Percentiles rank a stretch among this genome's conserved stretches.
Conservation (phyloP, 2,329 filamentous ascomycete genomes). For the Apiospora malaysiana region DNA sequence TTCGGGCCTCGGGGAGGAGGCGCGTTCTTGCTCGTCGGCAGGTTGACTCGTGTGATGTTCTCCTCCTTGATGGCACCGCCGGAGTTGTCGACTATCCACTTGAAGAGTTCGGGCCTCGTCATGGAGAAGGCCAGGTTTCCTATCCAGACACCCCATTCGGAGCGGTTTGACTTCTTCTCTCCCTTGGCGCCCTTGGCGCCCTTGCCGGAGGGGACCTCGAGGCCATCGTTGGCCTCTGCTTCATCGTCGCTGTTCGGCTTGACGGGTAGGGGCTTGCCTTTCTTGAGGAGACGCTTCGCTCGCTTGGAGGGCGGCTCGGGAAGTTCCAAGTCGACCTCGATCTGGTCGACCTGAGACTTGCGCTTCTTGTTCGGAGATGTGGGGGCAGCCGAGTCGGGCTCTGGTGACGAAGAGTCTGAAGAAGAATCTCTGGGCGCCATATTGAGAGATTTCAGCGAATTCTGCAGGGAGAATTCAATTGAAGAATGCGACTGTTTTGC, state of each 20-base stretch:
- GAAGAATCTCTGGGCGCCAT: conserved; percentile 26
- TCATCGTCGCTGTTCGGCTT: conserved; percentile 51
- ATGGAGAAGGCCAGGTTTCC: conserved; percentile 90
- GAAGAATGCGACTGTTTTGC: not conserved
- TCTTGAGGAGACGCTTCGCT: conserved; percentile 87
- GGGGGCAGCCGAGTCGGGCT: not conserved
- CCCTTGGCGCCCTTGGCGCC: conserved; percentile 35
- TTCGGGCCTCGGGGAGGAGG: conserved; percentile 33
- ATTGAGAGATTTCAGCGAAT: not conserved
- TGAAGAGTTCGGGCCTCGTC: conserved; percentile 75
- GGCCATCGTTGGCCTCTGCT: conserved; percentile 43
- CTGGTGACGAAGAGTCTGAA: conserved; percentile 2
- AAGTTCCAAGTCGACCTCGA: conserved; percentile 88
- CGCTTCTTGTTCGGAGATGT: conserved; percentile 64
- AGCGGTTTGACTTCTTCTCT: conserved; percentile 62
- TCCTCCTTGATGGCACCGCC: conserved; percentile 69
- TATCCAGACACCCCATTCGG: conserved; percentile 90
- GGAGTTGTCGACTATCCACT: conserved; percentile 78
- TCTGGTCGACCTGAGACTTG: conserved; percentile 72
- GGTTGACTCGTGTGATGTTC: conserved; percentile 82
- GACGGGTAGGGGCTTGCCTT: conserved; percentile 67
- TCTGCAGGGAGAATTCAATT: not conserved
- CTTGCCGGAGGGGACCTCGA: conserved; percentile 31
- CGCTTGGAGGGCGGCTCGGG: conserved; percentile 97
- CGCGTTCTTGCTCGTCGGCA: conserved; percentile 65